Evolutionary conservation across 2,329 filamentous ascomycete species (phyloP), one percentile per base, ranked within the genome.

Genomic region (Westerdykella aurantiaca): DNA sequence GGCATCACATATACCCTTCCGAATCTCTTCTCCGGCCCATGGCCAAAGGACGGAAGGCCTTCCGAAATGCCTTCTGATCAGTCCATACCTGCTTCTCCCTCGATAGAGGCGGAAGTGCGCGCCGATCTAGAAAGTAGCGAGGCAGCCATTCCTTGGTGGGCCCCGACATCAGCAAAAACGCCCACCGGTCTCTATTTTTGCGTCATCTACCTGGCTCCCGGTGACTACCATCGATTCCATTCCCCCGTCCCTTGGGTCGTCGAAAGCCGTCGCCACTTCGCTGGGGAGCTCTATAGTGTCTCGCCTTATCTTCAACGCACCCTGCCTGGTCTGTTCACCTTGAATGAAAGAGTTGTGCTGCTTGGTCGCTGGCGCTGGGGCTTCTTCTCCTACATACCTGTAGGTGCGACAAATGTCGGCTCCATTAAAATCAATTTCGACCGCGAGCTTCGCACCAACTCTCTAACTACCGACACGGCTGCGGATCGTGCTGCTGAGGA

Each of bases 161-260:
- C 70, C 17, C 68, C 68, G 2, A 56, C 57, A 2, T 61, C 58
- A n/a, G 55, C 60, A 12, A 67, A 68, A 39, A 64, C 57, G 12
- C 72, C 71, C 3, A 88, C 84, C 5, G 81, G 84, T 9, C 79
- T 98, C 6, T 95, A 95, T 74, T 98, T 97, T 69, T 86, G 78
- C 48, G 94, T 98, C 50, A 82, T 98, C 61, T 98, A 98, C 70
- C 81, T 98, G 35, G 93, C 94, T 0, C 93, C 93, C 0, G 93
- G 93, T 39, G 94, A 98, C 72, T 98, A 98, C 72, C 93, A 98
- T 72, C 87, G 91, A 52, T 98, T 97, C 74, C 94, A 98, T 72
- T 95, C 88, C 1, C 93, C 93, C 0, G 84, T 88, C 2, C 86
- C 88, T 56, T 98, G 93, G 93, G 89, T 98, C 13, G 93, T 93